Conservation (phyloP, 768 basidiomycete species). For the Crepidotus variabilis region DNA sequence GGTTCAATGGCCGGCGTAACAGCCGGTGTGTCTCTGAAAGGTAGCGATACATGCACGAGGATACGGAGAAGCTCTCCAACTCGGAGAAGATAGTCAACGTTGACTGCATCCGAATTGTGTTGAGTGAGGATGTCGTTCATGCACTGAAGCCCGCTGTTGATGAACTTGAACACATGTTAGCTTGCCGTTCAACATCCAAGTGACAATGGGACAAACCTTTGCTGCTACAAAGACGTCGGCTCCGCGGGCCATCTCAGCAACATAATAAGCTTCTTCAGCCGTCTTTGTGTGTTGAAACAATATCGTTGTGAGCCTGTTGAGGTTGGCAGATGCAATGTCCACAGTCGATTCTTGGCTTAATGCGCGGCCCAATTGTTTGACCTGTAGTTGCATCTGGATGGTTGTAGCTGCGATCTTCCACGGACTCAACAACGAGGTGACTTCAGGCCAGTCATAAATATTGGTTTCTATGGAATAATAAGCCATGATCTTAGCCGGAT, state of each 20-base stretch:
- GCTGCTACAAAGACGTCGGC: conserved; percentile 62
- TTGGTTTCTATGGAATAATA: conserved; percentile 34
- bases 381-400: conserved; percentile 71
- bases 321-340: conserved; percentile 51
- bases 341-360: conserved; percentile 55
- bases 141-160: conserved; percentile 69
- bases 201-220: conserved; percentile 43
- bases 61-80: conserved; percentile 69
- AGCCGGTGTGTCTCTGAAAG: conserved; percentile 45
- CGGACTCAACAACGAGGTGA: conserved; percentile 68
- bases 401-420: conserved; percentile 84
- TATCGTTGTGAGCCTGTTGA: conserved; percentile 63
- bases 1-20: conserved; percentile 48
- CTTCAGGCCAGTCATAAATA: conserved; percentile 54
- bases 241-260: conserved; percentile 77
- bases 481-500: neutral
- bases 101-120: conserved; percentile 20
- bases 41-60: conserved; percentile 64
- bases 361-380: conserved; percentile 70
- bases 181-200: neutral
- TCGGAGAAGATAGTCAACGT: conserved; percentile 42
- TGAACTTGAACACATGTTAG: conserved; percentile 45
- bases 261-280: conserved; percentile 76
- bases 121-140: conserved; percentile 51
- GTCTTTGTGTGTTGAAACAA: conserved; percentile 73